Evolutionary conservation across 805 yeast genomes (phyloP).

Genomic region (Myxozyma neglecta): DNA sequence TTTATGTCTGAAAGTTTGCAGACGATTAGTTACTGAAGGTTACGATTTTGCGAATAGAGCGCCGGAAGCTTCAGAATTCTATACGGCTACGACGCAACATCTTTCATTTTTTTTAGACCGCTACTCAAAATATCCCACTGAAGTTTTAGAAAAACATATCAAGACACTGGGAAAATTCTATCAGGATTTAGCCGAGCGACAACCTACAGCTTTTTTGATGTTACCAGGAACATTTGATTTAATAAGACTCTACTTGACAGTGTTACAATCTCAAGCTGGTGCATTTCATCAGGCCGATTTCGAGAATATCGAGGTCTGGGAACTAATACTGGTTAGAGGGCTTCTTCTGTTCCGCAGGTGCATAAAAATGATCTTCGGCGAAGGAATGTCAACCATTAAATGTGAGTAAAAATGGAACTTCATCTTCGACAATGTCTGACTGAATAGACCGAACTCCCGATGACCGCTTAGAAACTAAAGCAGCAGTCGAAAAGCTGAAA

Average conservation of each 20-base stretch:
- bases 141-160: conserved; percentile 63
- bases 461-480: conserved; percentile 62
- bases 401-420: conserved; percentile 1
- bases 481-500: conserved; percentile 55
- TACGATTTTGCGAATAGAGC: conserved; percentile 67
- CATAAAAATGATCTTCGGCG: conserved; percentile 60
- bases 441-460: conserved; percentile 53
- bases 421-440: neutral
- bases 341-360: conserved; percentile 64
- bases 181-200: conserved; percentile 54
- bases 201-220: conserved; percentile 70
- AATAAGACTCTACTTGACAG: conserved; percentile 57
- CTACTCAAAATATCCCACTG: conserved; percentile 48
- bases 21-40: conserved; percentile 67
- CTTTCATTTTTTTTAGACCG: conserved; percentile 55
- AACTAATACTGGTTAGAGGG: conserved; percentile 58
- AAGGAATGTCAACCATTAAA: conserved; percentile 58
- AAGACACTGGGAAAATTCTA: conserved; percentile 76
- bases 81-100: conserved; percentile 57
- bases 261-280: conserved; percentile 66
- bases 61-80: conserved; percentile 58
- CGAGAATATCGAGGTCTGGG: conserved; percentile 69
- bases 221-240: conserved; percentile 64
- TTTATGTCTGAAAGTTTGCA: conserved; percentile 67
- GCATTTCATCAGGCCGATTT: conserved; percentile 46